Evolutionary conservation across 1,284 basidiomycete genomes (phyloP).

Genomic region (Irpex rosettiformis): DNA sequence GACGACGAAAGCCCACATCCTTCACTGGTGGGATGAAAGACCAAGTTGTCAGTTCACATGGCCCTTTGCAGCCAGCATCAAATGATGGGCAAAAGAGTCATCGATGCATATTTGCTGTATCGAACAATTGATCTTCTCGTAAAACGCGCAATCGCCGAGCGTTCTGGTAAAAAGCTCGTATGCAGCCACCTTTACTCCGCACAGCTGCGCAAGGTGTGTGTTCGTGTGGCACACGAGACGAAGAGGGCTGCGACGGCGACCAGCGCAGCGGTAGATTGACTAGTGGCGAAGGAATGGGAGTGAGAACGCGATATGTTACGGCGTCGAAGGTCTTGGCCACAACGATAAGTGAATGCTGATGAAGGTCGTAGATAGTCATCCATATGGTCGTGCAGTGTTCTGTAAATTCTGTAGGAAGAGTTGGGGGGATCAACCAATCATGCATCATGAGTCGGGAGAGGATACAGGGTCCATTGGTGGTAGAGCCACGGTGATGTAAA

Average conservation of each 20-base stretch:
- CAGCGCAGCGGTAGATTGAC: neutral
- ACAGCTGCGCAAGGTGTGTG: neutral
- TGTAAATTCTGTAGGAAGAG: neutral
- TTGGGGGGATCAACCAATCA: neutral
- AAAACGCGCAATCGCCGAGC: neutral
- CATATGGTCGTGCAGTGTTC: neutral
- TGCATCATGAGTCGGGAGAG: too few relatives aligned
- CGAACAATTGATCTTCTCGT: neutral
- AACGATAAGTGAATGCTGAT: neutral
- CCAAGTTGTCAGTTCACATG: too few relatives aligned
- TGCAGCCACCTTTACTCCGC: neutral
- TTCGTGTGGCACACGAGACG: neutral
- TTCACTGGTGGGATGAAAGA: too few relatives aligned
- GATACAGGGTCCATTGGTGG: neutral
- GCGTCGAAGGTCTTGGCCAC: neutral
- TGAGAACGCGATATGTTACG: neutral
- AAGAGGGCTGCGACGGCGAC: neutral
- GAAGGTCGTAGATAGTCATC: neutral
- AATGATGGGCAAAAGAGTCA: neutral
- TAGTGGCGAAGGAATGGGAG: neutral
- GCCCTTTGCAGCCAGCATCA: neutral
- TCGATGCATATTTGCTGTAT: neutral
- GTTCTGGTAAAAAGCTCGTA: too few relatives aligned
- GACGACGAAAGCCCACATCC: too few relatives aligned
- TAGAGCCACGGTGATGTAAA: too few relatives aligned